phyloP scores from a whole-genome alignment of 176 grass and related monocot species.

The Paspalum vaginatum region DNA sequence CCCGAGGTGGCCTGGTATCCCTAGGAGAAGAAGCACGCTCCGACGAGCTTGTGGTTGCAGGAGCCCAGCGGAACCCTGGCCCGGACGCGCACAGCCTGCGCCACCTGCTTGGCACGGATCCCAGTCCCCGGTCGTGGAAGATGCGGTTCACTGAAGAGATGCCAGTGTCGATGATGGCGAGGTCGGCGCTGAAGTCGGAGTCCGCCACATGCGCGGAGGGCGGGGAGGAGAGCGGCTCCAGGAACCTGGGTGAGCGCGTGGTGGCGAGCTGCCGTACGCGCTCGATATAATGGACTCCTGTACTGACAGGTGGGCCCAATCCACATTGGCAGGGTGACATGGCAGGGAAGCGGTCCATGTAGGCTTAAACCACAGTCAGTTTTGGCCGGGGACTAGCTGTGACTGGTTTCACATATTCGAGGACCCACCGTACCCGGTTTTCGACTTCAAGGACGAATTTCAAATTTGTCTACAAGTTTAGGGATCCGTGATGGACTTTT shows the following conservation, averaged over 20 bases:
- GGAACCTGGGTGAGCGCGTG: conserved; percentile 74
- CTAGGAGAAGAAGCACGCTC: conserved; percentile 72
- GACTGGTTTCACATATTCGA: too few relatives aligned
- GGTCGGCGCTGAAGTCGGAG: conserved; percentile 82
- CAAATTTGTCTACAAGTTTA: too few relatives aligned
- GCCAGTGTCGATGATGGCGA: conserved; percentile 82
- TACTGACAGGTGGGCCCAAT: too few relatives aligned
- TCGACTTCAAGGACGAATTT: too few relatives aligned
- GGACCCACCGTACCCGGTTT: too few relatives aligned
- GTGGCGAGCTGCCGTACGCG: conserved; percentile 60
- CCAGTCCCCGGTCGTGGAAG: conserved; percentile 71
- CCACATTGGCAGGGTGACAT: too few relatives aligned
- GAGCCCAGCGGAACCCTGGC: conserved; percentile 57
- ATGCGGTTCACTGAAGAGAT: conserved; percentile 73
- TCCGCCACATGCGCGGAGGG: conserved; percentile 81
- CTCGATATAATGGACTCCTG: conserved; percentile 24
- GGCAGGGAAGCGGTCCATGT: too few relatives aligned
- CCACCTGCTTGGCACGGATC: conserved; percentile 59
- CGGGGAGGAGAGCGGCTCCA: conserved; percentile 69
- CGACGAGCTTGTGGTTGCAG: conserved; percentile 89
- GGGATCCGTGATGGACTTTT: too few relatives aligned
- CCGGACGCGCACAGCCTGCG: conserved; percentile 65
- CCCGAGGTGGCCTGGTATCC: conserved; percentile 88
- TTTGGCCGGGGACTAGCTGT: too few relatives aligned
- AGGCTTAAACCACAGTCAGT: too few relatives aligned